Evolutionary conservation across 371 early-diverging fungal species (phyloP).

Genomic region (Blakeslea trispora): DNA sequence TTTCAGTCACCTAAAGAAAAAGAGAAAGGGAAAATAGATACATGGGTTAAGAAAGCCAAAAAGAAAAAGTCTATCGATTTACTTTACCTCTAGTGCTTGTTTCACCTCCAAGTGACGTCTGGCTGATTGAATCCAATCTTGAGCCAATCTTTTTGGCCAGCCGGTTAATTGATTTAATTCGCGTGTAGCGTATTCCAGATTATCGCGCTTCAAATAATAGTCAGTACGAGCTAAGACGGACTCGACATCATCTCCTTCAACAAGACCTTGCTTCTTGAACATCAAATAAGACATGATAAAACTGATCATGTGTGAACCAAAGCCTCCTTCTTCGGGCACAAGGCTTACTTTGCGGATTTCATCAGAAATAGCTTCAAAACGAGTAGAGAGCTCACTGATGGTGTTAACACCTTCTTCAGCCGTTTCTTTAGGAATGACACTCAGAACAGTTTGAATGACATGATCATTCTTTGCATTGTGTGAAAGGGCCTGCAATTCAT

Average conservation of each 20-base stretch:
- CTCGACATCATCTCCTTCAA: conserved; percentile 84
- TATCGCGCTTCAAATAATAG: conserved; percentile 68
- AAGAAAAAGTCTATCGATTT: background rate
- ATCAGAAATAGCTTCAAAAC: conserved; percentile 66
- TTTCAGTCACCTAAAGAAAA: conserved; percentile 54
- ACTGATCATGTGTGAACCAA: conserved; percentile 77
- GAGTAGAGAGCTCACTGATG: conserved; percentile 64
- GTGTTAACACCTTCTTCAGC: conserved; percentile 67
- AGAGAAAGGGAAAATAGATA: background rate
- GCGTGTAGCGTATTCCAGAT: conserved; percentile 82
- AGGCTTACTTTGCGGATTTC: conserved; percentile 77
- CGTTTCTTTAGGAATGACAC: conserved; percentile 54
- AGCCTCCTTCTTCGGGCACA: conserved; percentile 82
- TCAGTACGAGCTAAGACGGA: conserved; percentile 77
- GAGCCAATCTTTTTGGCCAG: conserved; percentile 84
- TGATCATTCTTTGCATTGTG: conserved; percentile 57
- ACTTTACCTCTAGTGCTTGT: conserved; percentile 76
- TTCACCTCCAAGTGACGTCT: conserved; percentile 80
- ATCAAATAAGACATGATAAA: conserved; percentile 68
- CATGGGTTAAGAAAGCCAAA: background rate
- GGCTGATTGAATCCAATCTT: conserved; percentile 84
- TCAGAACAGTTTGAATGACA: conserved; percentile 62
- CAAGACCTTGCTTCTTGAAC: conserved; percentile 82
- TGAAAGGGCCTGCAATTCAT: conserved; percentile 66
- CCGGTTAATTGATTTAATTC: conserved; percentile 90